These are phyloP conservation scores for Balamuthia mandrillaris DNA, from an alignment of 208 protist species.

Conservation along the genomic window DNA sequence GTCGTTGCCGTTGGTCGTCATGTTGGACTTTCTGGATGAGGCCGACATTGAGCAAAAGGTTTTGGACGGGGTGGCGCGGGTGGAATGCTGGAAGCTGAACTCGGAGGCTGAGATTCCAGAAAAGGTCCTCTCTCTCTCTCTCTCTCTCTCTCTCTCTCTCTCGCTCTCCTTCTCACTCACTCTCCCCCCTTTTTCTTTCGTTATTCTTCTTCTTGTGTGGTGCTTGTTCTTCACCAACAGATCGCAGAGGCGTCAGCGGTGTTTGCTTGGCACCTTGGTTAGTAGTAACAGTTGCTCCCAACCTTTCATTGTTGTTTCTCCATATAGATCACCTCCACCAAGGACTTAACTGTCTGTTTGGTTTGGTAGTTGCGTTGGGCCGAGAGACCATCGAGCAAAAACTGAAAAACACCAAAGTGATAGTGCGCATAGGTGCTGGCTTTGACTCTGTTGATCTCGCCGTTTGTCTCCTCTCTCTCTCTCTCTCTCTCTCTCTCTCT, in stretches of 20 bases:
- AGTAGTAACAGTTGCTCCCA: too few species aligned
- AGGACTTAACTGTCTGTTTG: not conserved
- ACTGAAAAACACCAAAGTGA: not conserved
- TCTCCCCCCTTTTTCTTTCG: not conserved
- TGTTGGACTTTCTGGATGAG: constrained; percentile 26
- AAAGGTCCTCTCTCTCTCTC: not conserved
- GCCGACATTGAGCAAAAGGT: not conserved
- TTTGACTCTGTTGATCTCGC: constrained; percentile 25
- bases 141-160: not conserved
- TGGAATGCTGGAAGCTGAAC: constrained; percentile 30
- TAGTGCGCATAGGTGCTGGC: constrained; percentile 12
- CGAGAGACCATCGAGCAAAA: not conserved
- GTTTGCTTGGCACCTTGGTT: constrained; percentile 12
- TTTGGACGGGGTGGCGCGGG: not conserved
- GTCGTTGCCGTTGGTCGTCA: constrained; percentile 13
- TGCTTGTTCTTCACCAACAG: too few species aligned
- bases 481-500: too few species aligned
- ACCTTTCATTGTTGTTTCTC: not conserved
- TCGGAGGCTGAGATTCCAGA: not conserved
- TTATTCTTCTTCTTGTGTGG: not conserved
- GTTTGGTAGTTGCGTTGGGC: not conserved
- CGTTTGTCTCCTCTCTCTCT: not conserved
- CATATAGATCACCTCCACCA: not conserved
- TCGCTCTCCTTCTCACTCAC: too few species aligned
- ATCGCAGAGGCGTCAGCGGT: not conserved